These are phyloP conservation scores for Crithidia thermophila DNA, from an alignment of 208 protist species.

Conservation along the genomic window DNA sequence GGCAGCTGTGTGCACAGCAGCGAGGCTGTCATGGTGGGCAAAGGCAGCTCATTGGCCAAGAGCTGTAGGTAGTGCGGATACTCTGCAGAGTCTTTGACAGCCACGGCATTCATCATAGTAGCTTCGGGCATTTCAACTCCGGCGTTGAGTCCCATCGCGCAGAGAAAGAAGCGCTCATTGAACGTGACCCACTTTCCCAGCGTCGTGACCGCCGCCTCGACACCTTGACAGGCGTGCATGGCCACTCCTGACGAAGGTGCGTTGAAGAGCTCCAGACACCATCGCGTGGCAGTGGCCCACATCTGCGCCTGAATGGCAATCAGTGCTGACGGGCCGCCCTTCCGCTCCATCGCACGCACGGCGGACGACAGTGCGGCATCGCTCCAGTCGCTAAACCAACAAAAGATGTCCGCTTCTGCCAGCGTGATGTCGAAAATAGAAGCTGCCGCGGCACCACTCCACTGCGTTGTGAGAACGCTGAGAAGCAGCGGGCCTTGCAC, in stretches of 20 bases:
- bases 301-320: constrained; percentile 18
- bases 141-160: not conserved
- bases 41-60: constrained; percentile 23
- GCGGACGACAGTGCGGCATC: constrained; percentile 6
- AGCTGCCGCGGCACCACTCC: not conserved
- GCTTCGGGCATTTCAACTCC: too few relatives aligned
- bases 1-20: constrained; percentile 26
- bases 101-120: too few relatives aligned
- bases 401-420: constrained; percentile 17
- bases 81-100: not conserved
- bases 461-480: constrained; percentile 13
- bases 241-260: not conserved
- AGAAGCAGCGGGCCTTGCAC: constrained; percentile 27
- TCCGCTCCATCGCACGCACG: constrained; percentile 2
- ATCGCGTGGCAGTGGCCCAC: constrained; percentile 28
- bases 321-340: not conserved
- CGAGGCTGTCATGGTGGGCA: constrained; percentile 17
- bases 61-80: constrained; percentile 23
- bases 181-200: constrained; percentile 18
- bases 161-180: constrained; percentile 17
- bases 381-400: constrained; percentile 1
- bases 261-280: constrained; percentile 22
- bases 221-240: not conserved
- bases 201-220: not conserved
- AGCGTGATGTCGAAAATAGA: constrained; percentile 15